These are phyloP conservation scores for Fusarium sp. DNA, from an alignment of 2,329 filamentous ascomycete genomes.

Conservation along the genomic window DNA sequence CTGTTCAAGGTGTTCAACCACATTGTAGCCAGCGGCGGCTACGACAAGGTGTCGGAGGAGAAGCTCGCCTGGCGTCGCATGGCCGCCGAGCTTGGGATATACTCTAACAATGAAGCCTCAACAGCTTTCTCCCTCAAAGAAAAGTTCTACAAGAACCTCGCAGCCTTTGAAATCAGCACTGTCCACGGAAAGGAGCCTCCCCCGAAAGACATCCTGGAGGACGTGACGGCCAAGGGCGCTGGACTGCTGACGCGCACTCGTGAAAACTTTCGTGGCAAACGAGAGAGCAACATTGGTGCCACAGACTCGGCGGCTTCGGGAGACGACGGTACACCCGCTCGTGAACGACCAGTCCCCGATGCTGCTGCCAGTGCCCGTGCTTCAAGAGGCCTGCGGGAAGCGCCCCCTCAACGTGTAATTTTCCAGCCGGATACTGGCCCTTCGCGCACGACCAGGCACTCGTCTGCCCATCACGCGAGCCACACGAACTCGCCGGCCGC, in stretches of 20 bases:
- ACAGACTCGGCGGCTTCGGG: conserved; percentile 73
- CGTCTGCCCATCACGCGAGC: conserved; percentile 60
- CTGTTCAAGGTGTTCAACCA: conserved; percentile 84
- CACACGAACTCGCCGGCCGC: conserved; percentile 48
- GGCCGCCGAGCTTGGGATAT: conserved; percentile 82
- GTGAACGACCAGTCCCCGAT: conserved; percentile 67
- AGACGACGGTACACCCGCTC: conserved; percentile 72
- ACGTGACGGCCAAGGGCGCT: conserved; percentile 88
- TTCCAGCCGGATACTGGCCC: conserved; percentile 86
- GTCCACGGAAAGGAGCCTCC: conserved; percentile 86
- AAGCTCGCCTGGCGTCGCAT: conserved; percentile 90
- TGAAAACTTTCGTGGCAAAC: conserved; percentile 77
- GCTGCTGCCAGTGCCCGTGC: conserved; percentile 70
- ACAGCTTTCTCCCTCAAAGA: conserved; percentile 90
- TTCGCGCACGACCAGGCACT: conserved; percentile 74
- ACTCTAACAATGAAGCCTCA: conserved; percentile 82
- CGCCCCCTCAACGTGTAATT: conserved; percentile 86
- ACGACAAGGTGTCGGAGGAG: conserved; percentile 86
- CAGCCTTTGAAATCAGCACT: conserved; percentile 87
- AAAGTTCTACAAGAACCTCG: conserved; percentile 90
- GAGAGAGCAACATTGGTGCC: conserved; percentile 65
- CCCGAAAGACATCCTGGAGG: conserved; percentile 89
- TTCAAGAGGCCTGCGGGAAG: conserved; percentile 80
- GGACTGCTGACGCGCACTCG: conserved; percentile 83
- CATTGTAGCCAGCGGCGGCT: conserved; percentile 84